These are phyloP conservation scores for Abrus pulchellus DNA, from an alignment of 306 rosid species.

Conservation along the genomic window DNA sequence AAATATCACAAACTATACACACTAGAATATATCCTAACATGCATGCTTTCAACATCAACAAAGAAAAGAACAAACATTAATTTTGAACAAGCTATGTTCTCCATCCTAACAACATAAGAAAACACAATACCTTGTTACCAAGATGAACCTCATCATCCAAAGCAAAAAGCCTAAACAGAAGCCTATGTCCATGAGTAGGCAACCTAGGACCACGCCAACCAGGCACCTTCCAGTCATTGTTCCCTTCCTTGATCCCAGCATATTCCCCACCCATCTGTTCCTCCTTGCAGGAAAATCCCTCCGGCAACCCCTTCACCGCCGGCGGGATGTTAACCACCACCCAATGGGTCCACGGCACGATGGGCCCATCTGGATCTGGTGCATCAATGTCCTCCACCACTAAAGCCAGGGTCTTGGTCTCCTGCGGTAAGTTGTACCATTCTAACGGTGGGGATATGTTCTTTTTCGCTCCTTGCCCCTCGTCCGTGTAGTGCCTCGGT, in stretches of 20 bases:
- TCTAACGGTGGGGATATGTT: conserved; percentile 86
- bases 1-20: too few species aligned
- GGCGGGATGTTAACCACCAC: conserved; percentile 76
- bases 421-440: conserved; percentile 83
- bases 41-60: too few species aligned
- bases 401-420: conserved; percentile 69
- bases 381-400: conserved; percentile 89
- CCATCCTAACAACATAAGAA: not conserved
- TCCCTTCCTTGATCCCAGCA: conserved; percentile 65
- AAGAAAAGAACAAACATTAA: too few species aligned
- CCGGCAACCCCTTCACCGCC: conserved; percentile 64
- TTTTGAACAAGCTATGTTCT: too few species aligned
- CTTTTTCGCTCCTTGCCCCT: conserved; percentile 83
- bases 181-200: conserved; percentile 73
- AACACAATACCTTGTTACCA: conserved; percentile 69
- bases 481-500: conserved; percentile 70
- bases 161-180: conserved; percentile 80
- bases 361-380: conserved; percentile 63
- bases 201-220: conserved; percentile 85
- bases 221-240: conserved; percentile 69
- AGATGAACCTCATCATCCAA: conserved; percentile 72
- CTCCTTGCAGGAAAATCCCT: conserved; percentile 79
- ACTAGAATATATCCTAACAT: too few species aligned
- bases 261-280: conserved; percentile 64
- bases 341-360: conserved; percentile 86